Percentiles rank a stretch among this genome's conserved stretches.
Conservation (phyloP, 192 early-diverging fungal genomes). For the Coemansia sp. region DNA sequence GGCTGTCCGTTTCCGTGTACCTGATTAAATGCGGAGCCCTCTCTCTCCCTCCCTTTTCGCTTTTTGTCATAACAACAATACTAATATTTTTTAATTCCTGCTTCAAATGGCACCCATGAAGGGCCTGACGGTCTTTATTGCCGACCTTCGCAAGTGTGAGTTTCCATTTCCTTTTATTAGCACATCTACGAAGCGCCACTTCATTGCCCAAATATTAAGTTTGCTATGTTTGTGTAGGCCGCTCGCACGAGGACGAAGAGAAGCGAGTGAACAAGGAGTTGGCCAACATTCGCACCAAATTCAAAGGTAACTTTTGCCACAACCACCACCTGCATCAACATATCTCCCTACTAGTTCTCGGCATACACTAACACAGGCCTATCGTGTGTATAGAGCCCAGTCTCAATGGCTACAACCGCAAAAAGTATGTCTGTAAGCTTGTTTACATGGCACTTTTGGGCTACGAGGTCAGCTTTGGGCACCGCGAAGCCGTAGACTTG, state of each 20-base stretch:
- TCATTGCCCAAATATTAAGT: not conserved
- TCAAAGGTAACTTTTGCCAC: slow-evolving; percentile 69
- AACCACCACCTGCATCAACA: not conserved
- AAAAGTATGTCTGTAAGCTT: slow-evolving; percentile 99
- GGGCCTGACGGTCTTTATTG: slow-evolving; percentile 93
- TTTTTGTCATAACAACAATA: not conserved
- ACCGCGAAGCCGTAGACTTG: slow-evolving; percentile 93
- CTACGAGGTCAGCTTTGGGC: slow-evolving; percentile 98
- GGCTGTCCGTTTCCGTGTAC: not conserved
- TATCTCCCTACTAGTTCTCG: not conserved
- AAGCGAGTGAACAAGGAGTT: slow-evolving; percentile 99
- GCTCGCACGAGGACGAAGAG: slow-evolving; percentile 95
- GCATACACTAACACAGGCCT: not conserved
- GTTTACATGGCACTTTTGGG: slow-evolving; percentile 99
- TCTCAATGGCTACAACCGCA: slow-evolving; percentile 97
- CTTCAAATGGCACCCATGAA: slow-evolving; percentile 70
- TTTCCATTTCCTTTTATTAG: not conserved
- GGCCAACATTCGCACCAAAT: slow-evolving; percentile 98
- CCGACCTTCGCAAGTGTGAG: slow-evolving; percentile 98
- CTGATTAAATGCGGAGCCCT: not conserved
- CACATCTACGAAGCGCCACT: not conserved
- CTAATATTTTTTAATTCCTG: not conserved
- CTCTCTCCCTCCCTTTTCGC: not conserved
- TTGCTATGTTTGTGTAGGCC: slow-evolving; percentile 60
- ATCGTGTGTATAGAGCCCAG: slow-evolving; percentile 67